Conservation (phyloP, 441 rosid genomes). For the Metrosideros polymorpha region DNA sequence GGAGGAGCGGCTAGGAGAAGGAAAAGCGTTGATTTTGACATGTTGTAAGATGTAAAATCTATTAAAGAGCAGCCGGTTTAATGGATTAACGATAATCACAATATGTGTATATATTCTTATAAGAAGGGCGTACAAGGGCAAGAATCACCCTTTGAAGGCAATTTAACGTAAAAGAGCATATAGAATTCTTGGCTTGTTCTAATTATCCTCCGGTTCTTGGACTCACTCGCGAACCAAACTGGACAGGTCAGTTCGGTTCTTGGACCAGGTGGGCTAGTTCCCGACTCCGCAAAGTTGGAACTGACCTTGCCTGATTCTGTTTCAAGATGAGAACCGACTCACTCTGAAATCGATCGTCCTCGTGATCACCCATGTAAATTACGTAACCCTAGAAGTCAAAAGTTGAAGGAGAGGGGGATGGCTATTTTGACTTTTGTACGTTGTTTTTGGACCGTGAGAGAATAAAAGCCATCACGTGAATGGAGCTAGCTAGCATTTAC, state of each 20-base stretch:
- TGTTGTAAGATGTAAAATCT: neutral
- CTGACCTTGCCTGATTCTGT: too few relatives aligned
- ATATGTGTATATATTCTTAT: neutral
- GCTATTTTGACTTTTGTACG: neutral
- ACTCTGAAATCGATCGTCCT: too few relatives aligned
- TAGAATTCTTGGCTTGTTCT: too few relatives aligned
- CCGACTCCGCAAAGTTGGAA: too few relatives aligned
- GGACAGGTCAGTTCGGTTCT: too few relatives aligned
- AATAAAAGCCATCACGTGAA: neutral
- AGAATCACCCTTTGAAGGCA: neutral
- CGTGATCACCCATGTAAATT: neutral
- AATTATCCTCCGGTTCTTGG: too few relatives aligned
- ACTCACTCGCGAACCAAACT: too few relatives aligned
- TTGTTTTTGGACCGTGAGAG: neutral
- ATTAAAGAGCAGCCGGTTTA: neutral
- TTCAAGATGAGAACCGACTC: too few relatives aligned
- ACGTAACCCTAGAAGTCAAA: neutral
- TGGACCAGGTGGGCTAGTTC: too few relatives aligned
- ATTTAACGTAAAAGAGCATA: neutral
- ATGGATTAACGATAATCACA: neutral
- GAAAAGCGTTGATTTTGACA: neutral
- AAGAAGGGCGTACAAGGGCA: neutral
- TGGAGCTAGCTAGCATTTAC: neutral
- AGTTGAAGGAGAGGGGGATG: neutral
- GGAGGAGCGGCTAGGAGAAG: neutral